Percentiles rank a stretch among this genome's conserved stretches.
Conservation (phyloP, 2,329 filamentous ascomycete genomes). For the Escovopsis sp. region DNA sequence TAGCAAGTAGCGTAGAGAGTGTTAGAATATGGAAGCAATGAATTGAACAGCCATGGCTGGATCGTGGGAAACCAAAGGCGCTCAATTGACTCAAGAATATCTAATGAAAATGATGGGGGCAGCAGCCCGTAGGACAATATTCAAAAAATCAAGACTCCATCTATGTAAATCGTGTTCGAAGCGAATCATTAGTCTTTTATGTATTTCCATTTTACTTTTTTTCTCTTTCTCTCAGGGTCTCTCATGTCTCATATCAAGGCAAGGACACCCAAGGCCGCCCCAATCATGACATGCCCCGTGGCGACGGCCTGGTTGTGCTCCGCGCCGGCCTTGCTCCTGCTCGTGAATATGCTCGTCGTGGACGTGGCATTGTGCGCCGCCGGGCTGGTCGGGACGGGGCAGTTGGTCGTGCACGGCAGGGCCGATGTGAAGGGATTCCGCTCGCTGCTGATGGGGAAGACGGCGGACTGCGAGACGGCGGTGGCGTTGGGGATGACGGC, state of each 20-base stretch:
- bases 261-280: constrained; percentile 15
- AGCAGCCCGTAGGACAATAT: too few relatives aligned
- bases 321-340: constrained; percentile 10
- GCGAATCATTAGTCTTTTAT: too few relatives aligned
- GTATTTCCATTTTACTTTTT: too few relatives aligned
- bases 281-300: constrained; percentile 13
- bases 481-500: constrained; percentile 22
- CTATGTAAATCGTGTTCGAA: too few relatives aligned
- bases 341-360: constrained; percentile 10
- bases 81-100: too few relatives aligned
- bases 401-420: constrained; percentile 27
- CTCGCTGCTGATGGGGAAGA: constrained; percentile 36
- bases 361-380: constrained; percentile 8
- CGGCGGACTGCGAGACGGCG: constrained; percentile 29
- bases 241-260: too few relatives aligned
- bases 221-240: too few relatives aligned
- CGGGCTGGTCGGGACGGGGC: constrained; percentile 18
- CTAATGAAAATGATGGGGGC: too few relatives aligned
- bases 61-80: too few relatives aligned
- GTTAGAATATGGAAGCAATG: too few relatives aligned
- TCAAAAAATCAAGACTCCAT: constrained; percentile 7
- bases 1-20: too few relatives aligned
- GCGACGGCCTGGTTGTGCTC: constrained; percentile 7
- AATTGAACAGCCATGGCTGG: too few relatives aligned
- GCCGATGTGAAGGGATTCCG: constrained; percentile 27